phyloP scores from a whole-genome alignment of 805 yeast species.

The Candida anglica region DNA sequence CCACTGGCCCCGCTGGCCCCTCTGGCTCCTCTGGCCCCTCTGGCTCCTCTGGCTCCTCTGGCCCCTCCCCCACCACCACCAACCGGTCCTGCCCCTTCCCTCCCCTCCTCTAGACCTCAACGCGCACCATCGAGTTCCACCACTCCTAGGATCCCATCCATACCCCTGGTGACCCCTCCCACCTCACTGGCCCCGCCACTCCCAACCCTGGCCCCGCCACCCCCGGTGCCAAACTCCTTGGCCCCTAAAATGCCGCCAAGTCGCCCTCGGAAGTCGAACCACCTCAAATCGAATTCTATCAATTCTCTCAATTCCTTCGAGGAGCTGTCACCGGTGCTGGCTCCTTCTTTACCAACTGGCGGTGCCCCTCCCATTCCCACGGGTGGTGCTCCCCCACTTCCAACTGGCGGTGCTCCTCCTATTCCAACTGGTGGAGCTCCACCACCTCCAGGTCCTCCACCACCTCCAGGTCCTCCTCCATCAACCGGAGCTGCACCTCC shows the following conservation, averaged over 20 bases:
- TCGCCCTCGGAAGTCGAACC: conserved; percentile 37
- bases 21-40: background rate
- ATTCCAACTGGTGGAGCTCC: conserved; percentile 11
- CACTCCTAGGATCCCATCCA: no score
- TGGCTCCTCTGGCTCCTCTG: background rate
- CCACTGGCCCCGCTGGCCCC: background rate
- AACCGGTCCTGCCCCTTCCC: background rate
- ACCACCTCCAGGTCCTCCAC: conserved; percentile 10
- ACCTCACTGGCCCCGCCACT: conserved; percentile 15
- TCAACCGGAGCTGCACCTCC: conserved; percentile 10
- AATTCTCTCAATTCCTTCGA: conserved; percentile 16
- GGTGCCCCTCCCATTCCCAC: conserved; percentile 4
- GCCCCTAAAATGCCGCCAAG: conserved; percentile 35
- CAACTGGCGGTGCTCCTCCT: conserved; percentile 10
- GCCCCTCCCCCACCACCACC: conserved; percentile 1
- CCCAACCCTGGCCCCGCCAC: conserved; percentile 16
- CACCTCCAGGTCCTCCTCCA: conserved; percentile 12
- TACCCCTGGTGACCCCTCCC: conserved; percentile 8
- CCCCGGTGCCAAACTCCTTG: conserved; percentile 9
- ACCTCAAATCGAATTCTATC: conserved; percentile 21
- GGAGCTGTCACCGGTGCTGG: no score
- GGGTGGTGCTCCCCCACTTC: conserved; percentile 1
- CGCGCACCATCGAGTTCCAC: conserved; percentile 1
- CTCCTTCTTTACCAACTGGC: background rate
- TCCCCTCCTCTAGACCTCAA: conserved; percentile 1